Base-by-base conservation (phyloP, 208 protist genomes). In the Trichomonas gallinae region DNA sequence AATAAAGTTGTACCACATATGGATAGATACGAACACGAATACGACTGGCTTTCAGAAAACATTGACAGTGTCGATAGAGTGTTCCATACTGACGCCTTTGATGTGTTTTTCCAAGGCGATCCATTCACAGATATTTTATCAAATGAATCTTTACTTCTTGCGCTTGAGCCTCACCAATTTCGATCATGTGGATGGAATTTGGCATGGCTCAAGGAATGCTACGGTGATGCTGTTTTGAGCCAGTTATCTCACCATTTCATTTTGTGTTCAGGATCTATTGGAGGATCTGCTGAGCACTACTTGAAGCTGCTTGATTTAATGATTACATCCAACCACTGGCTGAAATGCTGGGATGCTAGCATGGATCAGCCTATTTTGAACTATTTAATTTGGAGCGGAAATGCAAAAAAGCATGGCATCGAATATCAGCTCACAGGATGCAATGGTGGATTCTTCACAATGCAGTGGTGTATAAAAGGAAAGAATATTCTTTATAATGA, bases 101-200 rank as follows among this genome's bases (percentile, higher is more conserved):
- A 93, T 93, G 87, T 93, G 0, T 93, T 93, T 51, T 93, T 93
- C 44, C 87, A 93, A 51, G 87, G 87, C 11, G 87, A 93, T 51
- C 87, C 87, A 51, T 93, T 93, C 31, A 17, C 87, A 26, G 42
- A 42, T 11, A 51, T 38, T 48, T 10, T 93, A 15, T 13, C 17
- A 34, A 51, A 93, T 51, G 0, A 26, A 34, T 58, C 87, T 31
- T 26, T 93, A 23, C 45, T 17, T 48, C 46, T 93, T 15, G 44
- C 44, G n/a, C 40, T 93, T 48, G 87, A 93, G 31, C 87, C 87
- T 49, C 87, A 93, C 21, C 34, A 42, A 10, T 48, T 93, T 38
- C 6, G 87, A 58, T 58, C 40, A 26, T 93, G 87, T 36, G 87
- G 87, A 10, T 93, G 87, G 87, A 93, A 93, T 51, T 4, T 58